Evolutionary conservation across 345 rosid species (phyloP).

Genomic region (Odontarrhena argentea): DNA sequence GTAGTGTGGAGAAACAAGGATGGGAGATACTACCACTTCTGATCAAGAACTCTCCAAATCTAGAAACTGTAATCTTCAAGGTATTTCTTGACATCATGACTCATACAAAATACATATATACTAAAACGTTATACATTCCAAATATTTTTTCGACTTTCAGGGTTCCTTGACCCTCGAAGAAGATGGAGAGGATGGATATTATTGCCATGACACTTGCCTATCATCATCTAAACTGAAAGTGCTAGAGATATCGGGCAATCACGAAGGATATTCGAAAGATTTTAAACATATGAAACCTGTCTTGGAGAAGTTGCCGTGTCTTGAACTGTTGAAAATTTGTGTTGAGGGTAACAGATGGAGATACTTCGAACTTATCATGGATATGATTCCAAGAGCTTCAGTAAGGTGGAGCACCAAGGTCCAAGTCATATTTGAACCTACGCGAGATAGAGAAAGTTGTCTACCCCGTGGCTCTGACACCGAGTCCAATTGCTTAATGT

Average conservation of each 20-base stretch:
- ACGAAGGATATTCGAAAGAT: not conserved
- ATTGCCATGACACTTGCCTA: not conserved
- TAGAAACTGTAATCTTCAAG: slow-evolving; percentile 19
- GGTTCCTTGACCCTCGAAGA: not conserved
- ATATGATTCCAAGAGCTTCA: too few species aligned
- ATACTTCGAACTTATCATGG: too few species aligned
- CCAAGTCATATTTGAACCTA: too few species aligned
- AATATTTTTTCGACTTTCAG: not conserved
- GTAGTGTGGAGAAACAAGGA: not conserved
- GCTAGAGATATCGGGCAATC: not conserved
- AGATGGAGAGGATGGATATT: not conserved
- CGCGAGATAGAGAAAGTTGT: too few species aligned
- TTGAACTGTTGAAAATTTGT: slow-evolving; percentile 5
- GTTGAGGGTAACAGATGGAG: not conserved
- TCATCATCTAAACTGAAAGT: slow-evolving; percentile 8
- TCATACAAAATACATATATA: not conserved
- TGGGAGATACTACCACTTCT: slow-evolving; percentile 12
- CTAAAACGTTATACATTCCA: too few species aligned
- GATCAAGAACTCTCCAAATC: slow-evolving; percentile 23
- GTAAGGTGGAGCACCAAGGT: too few species aligned
- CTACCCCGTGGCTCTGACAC: too few species aligned
- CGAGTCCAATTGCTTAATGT: too few species aligned
- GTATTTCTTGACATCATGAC: not conserved
- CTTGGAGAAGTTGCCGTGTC: slow-evolving; percentile 13
- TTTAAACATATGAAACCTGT: not conserved